Evolutionary conservation across 2,329 filamentous ascomycete species (phyloP), one percentile per base, ranked within the genome.

Genomic region (Amphichorda felina): DNA sequence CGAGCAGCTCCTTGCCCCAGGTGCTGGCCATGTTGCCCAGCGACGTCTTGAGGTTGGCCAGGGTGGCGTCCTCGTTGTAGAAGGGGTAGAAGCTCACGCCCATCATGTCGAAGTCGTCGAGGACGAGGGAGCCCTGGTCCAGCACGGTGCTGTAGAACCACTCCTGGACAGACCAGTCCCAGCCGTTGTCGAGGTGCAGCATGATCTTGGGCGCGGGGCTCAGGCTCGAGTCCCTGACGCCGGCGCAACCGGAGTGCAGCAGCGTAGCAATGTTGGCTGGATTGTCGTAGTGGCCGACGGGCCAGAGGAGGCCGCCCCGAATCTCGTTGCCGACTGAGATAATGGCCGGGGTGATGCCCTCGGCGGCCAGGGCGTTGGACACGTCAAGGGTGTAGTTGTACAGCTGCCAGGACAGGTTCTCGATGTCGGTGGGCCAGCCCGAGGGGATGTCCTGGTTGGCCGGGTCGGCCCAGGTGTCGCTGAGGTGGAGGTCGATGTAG

Each of bases 291-390:
- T 59, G 56, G 11, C 80, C 81, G 1, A 73, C 66, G 0, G 79
- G 78, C 63, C 74, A 82, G 30, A 85, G 66, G 22, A 85, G 58
- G 0, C 81, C 81, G 2, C 63, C 57, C 0, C 72, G 70, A 50
- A 86, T 84, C 50, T 85, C 81, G 47, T 86, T 86, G 17, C 81
- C 81, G 43, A 86, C 78, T 13, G 74, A 78, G 34, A 85, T 68
- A 34, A 85, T 75, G 2, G 63, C 59, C 0, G 79, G 69, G 4
- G 62, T 54, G 16, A 82, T 61, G 3, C 65, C 64, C 13, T 68
- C 67, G 0, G 53, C 52, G 2, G 70, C 64, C 46, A 84, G 82
- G 13, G 63, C 55, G 47, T 85, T 72, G 39, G 71, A 68, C 0
- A 79, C 69, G 3, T 66, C 61, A 4, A 68, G 54, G 0, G 80